These are phyloP conservation scores for Hsuehochloa calcarea DNA, from an alignment of 176 grass and related monocot genomes.

Conservation along the genomic window DNA sequence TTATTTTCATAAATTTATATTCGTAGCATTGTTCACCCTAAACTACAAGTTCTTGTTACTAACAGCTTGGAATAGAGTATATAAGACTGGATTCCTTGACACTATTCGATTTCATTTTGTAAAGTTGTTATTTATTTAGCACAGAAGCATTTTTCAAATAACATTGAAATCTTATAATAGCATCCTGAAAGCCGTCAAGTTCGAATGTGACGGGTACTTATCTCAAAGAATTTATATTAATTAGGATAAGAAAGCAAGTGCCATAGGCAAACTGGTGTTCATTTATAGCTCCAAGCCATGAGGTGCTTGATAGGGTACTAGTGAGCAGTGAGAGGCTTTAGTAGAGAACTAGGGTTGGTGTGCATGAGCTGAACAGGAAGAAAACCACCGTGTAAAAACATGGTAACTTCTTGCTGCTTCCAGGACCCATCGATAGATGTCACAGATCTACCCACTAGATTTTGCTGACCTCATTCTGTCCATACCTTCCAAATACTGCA, in stretches of 20 bases:
- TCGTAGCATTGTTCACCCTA: background rate
- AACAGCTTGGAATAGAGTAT: background rate
- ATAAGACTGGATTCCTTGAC: background rate
- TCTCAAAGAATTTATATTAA: background rate
- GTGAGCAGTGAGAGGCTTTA: background rate
- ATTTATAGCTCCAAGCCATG: background rate
- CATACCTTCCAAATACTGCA: constrained; percentile 33
- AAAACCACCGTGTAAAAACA: constrained; percentile 10
- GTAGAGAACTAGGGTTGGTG: background rate
- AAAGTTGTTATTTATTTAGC: background rate
- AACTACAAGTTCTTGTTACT: background rate
- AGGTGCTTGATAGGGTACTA: background rate
- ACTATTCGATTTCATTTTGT: background rate
- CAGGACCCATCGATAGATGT: constrained; percentile 36
- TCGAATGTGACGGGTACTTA: background rate
- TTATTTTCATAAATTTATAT: background rate
- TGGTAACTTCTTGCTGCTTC: constrained; percentile 1
- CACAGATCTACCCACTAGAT: constrained; percentile 65
- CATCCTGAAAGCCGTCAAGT: background rate
- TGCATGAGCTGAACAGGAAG: background rate
- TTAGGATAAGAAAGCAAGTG: background rate
- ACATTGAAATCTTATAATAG: background rate
- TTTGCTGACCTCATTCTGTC: constrained; percentile 62
- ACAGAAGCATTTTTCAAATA: background rate
- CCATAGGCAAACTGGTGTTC: background rate